phyloP scores from a whole-genome alignment of 2,329 filamentous ascomycete genomes.

The Fusarium tanahbumbuense region DNA sequence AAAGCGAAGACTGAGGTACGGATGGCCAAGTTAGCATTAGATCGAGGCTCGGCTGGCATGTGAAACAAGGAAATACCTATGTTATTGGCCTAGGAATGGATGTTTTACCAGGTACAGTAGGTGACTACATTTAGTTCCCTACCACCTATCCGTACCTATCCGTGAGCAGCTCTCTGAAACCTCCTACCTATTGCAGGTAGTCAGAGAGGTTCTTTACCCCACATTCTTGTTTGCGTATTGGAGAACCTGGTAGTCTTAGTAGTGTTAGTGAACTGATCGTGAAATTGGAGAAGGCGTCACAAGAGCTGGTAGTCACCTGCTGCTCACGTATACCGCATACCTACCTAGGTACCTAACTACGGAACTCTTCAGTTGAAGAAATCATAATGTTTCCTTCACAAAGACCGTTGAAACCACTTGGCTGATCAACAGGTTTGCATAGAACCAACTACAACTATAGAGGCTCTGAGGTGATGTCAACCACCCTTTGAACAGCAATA shows the following conservation, averaged over 20 bases:
- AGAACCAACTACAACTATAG: neutral
- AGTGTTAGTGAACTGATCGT: constrained; percentile 6
- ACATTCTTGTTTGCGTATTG: constrained; percentile 14
- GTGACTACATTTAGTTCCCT: neutral
- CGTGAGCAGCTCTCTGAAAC: neutral
- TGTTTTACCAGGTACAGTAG: neutral
- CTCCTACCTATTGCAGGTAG: constrained; percentile 9
- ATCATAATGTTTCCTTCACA: neutral
- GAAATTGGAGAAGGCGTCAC: constrained; percentile 12
- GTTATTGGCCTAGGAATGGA: neutral
- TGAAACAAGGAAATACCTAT: neutral
- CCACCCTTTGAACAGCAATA: neutral
- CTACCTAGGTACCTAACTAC: neutral
- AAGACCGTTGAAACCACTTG: neutral
- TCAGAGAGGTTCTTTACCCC: constrained; percentile 8
- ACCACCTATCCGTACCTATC: neutral
- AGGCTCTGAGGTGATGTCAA: constrained; percentile 10
- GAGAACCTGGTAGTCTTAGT: neutral
- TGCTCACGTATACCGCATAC: constrained; percentile 1
- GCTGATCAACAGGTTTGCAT: neutral
- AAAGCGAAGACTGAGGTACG: neutral
- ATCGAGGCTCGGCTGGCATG: constrained; percentile 23
- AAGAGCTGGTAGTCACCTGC: constrained; percentile 11
- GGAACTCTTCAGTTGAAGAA: neutral
- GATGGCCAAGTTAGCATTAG: neutral